A percentile compares a stretch with the other conserved stretches of the same genome.
phyloP scores from a whole-genome alignment of 164 flowering plant genomes.

The Magnolia changhungtana region DNA sequence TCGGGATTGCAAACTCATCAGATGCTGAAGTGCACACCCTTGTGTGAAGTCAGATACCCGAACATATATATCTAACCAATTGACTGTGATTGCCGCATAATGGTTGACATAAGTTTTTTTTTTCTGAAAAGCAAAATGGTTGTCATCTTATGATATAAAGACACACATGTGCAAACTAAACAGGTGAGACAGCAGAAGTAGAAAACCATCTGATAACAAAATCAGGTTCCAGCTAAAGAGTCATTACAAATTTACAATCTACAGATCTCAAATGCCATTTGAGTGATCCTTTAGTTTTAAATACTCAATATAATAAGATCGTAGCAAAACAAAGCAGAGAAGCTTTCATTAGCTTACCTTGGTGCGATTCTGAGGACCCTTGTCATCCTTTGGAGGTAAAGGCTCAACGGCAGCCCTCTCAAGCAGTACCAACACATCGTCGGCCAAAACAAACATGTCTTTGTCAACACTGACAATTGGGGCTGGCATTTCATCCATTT shows the following conservation, averaged over 20 bases:
- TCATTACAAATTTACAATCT: neutral
- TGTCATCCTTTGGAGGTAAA: conserved; percentile 93
- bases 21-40: neutral
- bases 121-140: neutral
- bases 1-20: too few relatives aligned
- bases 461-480: conserved; percentile 79
- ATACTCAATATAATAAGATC: neutral
- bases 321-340: neutral
- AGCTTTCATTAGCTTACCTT: conserved; percentile 44
- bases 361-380: conserved; percentile 82
- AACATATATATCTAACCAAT: neutral
- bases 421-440: conserved; percentile 73
- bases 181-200: neutral
- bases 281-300: neutral
- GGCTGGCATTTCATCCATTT: conserved; percentile 62
- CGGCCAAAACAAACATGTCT: conserved; percentile 81
- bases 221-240: too few relatives aligned
- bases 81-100: neutral
- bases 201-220: neutral
- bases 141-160: neutral
- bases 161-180: neutral
- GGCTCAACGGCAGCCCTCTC: conserved; percentile 90
- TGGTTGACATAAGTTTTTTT: too few relatives aligned
- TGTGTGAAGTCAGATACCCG: neutral
- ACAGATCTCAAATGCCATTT: neutral